These are phyloP conservation scores for Alternaria sp. DNA, from an alignment of 2,329 filamentous ascomycete genomes.

Conservation along the genomic window DNA sequence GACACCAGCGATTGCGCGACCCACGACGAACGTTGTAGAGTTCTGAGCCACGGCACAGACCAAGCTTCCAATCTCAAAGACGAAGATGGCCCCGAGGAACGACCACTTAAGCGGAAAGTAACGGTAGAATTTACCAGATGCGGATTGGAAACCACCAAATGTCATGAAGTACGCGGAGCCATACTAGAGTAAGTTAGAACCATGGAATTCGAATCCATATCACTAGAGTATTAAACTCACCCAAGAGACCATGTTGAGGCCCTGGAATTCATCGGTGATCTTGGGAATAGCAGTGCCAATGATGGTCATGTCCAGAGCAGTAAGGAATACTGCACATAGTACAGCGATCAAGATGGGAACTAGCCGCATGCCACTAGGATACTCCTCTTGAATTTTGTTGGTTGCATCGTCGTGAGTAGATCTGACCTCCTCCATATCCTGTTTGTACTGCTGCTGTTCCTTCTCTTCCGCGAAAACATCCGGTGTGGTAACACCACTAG, in stretches of 20 bases:
- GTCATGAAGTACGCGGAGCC: conserved; percentile 55
- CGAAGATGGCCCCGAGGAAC: conserved; percentile 45
- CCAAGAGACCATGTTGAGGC: conserved; percentile 35
- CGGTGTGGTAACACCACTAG: background rate
- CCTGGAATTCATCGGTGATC: conserved; percentile 39
- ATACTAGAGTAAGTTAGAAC: conserved; percentile 15
- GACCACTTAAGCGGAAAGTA: conserved; percentile 53
- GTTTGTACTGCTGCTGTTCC: background rate
- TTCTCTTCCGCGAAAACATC: background rate
- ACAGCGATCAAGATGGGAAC: background rate
- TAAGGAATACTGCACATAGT: conserved; percentile 22
- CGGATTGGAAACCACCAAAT: conserved; percentile 54
- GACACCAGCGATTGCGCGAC: conserved; percentile 51
- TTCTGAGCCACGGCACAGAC: conserved; percentile 58
- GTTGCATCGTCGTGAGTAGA: background rate
- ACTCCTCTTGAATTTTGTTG: background rate
- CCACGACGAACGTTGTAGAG: conserved; percentile 50
- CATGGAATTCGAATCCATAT: too few species aligned
- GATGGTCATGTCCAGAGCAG: conserved; percentile 25
- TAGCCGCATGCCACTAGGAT: background rate
- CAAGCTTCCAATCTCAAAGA: conserved; percentile 66
- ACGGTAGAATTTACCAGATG: conserved; percentile 58
- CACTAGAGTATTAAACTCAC: background rate
- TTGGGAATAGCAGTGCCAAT: conserved; percentile 40
- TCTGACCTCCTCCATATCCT: background rate